Evolutionary conservation across 2,329 filamentous ascomycete species (phyloP).

Genomic region (Colletotrichum sp.): DNA sequence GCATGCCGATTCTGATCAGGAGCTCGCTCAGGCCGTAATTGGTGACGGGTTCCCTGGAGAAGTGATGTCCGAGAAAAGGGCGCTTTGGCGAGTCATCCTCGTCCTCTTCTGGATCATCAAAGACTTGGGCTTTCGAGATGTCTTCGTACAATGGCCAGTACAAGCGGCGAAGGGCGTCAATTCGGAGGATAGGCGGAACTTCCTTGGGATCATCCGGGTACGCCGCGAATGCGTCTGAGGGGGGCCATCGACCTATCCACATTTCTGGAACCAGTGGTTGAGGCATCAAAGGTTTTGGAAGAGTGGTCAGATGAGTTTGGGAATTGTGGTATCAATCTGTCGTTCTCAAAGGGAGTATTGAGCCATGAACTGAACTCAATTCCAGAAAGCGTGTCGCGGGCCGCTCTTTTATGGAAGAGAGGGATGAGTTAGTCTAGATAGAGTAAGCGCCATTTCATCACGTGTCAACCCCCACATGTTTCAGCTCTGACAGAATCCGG

Average conservation of each 20-base stretch:
- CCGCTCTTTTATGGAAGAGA: no score
- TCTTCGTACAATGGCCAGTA: neutral
- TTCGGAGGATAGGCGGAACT: neutral
- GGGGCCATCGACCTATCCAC: neutral
- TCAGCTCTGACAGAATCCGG: no score
- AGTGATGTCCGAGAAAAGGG: neutral
- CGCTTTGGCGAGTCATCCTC: neutral
- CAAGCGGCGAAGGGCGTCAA: accelerated
- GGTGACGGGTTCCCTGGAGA: neutral
- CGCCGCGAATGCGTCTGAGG: neutral
- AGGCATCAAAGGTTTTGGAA: neutral
- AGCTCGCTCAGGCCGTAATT: neutral
- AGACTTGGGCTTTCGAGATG: neutral
- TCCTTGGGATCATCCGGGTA: neutral
- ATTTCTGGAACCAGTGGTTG: neutral
- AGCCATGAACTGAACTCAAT: no score
- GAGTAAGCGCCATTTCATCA: no score
- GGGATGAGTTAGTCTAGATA: no score
- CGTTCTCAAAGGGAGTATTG: no score
- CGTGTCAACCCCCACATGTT: no score
- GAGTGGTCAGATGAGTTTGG: accelerated
- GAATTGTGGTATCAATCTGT: neutral
- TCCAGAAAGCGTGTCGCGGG: accelerated
- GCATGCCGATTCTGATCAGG: neutral
- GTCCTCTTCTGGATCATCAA: neutral